Conservation (phyloP, 1,284 basidiomycete species). For the Heterobasidion occidentale region DNA sequence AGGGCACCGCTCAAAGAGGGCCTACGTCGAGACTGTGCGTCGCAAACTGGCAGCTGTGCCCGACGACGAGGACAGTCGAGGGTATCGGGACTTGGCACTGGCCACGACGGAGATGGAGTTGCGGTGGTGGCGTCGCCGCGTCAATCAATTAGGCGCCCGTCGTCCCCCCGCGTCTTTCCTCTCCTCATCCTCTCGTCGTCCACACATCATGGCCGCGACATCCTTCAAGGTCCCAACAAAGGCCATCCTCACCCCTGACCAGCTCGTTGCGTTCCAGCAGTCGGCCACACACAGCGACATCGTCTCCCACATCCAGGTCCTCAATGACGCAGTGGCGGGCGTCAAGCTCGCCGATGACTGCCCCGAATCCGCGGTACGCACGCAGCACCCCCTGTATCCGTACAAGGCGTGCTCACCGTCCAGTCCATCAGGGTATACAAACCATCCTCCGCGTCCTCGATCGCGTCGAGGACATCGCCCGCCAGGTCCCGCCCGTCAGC, state of each 20-base stretch:
- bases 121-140: too few species aligned
- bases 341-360: conserved; percentile 70
- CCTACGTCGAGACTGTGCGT: too few species aligned
- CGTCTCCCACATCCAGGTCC: conserved; percentile 62
- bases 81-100: too few species aligned
- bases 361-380: conserved; percentile 46
- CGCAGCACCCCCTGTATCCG: not conserved
- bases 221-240: conserved; percentile 45
- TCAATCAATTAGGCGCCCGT: too few species aligned
- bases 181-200: too few species aligned
- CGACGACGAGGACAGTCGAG: too few species aligned
- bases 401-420: conserved; percentile 3
- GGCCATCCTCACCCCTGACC: conserved; percentile 71
- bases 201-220: too few species aligned
- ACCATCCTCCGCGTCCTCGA: conserved; percentile 61
- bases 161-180: too few species aligned
- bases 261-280: conserved; percentile 77
- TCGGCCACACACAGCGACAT: conserved; percentile 71
- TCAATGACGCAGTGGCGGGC: conserved; percentile 76
- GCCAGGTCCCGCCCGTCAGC: conserved; percentile 77
- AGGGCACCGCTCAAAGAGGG: not conserved
- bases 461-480: conserved; percentile 59
- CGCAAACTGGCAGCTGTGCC: too few species aligned
- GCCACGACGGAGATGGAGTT: too few species aligned
- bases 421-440: conserved; percentile 43